phyloP scores from a whole-genome alignment of 1,284 basidiomycete genomes.

The Peniophora sp. region DNA sequence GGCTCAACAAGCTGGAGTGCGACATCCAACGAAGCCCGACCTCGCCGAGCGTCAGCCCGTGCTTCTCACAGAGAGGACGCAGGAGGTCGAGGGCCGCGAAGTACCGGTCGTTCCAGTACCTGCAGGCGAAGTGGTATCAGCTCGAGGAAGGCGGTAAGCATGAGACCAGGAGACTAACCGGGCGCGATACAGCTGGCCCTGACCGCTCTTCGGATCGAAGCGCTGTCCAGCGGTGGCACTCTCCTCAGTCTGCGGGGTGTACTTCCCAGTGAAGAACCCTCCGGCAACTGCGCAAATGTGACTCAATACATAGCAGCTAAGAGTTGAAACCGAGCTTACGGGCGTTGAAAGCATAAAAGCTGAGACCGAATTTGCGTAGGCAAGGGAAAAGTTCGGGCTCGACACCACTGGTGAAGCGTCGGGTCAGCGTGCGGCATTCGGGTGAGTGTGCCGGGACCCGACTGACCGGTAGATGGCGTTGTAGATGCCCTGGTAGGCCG shows the following conservation, averaged over 20 bases:
- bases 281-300: constrained; percentile 21
- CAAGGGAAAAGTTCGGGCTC: constrained; percentile 60
- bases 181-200: not conserved
- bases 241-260: constrained; percentile 18
- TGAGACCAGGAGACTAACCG: not conserved
- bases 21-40: constrained; percentile 46
- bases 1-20: constrained; percentile 40
- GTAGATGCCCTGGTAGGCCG: constrained; percentile 63
- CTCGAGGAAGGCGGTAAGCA: not conserved
- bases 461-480: constrained; percentile 39
- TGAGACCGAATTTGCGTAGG: constrained; percentile 53
- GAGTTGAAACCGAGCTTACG: constrained; percentile 14
- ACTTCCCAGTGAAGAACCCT: constrained; percentile 30
- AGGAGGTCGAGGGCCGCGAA: constrained; percentile 36
- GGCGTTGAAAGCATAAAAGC: constrained; percentile 54
- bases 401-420: constrained; percentile 23
- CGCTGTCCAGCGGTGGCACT: constrained; percentile 28
- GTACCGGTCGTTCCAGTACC: constrained; percentile 41
- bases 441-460: constrained; percentile 3
- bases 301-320: not conserved
- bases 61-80: constrained; percentile 27
- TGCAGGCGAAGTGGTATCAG: not conserved
- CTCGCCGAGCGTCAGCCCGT: constrained; percentile 38
- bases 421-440: not conserved
- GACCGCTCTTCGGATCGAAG: constrained; percentile 23